Evolutionary conservation across 495 filamentous ascomycete species (phyloP).

Genomic region (Lophiotrema nucula): DNA sequence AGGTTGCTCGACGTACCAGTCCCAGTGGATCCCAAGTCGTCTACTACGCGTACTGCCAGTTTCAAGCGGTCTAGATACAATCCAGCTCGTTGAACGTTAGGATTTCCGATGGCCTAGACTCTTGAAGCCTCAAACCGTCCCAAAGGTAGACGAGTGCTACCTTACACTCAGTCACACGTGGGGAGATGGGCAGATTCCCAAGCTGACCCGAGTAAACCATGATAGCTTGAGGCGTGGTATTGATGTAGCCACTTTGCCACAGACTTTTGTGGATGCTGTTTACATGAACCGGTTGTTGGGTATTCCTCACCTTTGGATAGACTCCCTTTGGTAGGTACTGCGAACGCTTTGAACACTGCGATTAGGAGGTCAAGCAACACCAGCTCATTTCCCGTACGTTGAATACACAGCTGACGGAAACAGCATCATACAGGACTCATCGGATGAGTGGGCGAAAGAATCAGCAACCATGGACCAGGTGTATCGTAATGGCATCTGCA

Average conservation of each 20-base stretch:
- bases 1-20: background rate
- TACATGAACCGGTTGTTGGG: background rate
- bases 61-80: background rate
- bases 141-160: too few relatives aligned
- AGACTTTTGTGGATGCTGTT: background rate
- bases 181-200: background rate
- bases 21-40: background rate
- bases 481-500: background rate
- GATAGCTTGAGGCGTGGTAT: background rate
- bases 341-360: too few relatives aligned
- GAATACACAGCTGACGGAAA: background rate
- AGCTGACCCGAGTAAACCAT: background rate
- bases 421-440: background rate
- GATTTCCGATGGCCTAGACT: background rate
- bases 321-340: background rate
- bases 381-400: too few relatives aligned
- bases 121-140: too few relatives aligned
- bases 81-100: background rate
- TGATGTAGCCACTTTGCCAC: background rate
- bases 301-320: background rate
- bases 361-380: too few relatives aligned
- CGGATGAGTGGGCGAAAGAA: background rate
- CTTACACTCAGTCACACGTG: background rate
- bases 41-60: background rate
- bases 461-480: background rate